Evolutionary conservation across 2,329 filamentous ascomycete species (phyloP), one percentile per base, ranked within the genome.

Genomic region (Intubia oerlemansii): DNA sequence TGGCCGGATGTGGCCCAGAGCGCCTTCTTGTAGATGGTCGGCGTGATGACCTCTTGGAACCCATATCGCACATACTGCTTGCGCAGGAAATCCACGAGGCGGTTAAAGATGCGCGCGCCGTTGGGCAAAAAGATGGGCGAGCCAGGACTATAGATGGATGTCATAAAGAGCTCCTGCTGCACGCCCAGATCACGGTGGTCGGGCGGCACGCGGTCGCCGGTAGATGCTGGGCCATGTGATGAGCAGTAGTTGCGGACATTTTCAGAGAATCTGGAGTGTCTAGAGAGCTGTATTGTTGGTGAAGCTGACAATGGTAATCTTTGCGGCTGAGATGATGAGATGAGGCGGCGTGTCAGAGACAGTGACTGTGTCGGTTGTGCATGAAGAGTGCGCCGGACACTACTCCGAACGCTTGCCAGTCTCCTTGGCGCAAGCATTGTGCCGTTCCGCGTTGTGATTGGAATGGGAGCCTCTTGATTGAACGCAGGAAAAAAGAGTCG

Each of bases 1-100:
- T 91, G 81, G 3, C 81, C 81, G 0, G 79, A 88, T 39, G 71
- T 73, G 42, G 78, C 70, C 82, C 81, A 91, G 17, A 91, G 53
- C 5, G 76, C 71, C 47, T 78, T 79, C 45, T 90, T 91, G 57
- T 88, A 91, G 44, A 91, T 88, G 27, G 72, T 88, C 2, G 82
- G 81, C 7, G 80, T 88, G 40, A 91, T 71, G 38, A 91, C 81
- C 47, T 91, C 81, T 39, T 82, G 64, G 46, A 85, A 90, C 34
- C 81, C 81, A 50, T 85, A 88, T 37, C 71, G 66, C 16, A 74
- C 66, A 44, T 91, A 91, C 45, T 91, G 80, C 34, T 72, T 71
- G 37, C 81, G 75, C 32, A 91, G 59, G 44, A 88, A 91, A 24
- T 73, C 62, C 34, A 81, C 67, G 14, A 91, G 66, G 31, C 79